A percentile compares a stretch with the other conserved stretches of the same genome.
These are phyloP conservation scores for Sclerotinia borealis DNA, from an alignment of 2,329 filamentous ascomycete species.

Conservation along the genomic window DNA sequence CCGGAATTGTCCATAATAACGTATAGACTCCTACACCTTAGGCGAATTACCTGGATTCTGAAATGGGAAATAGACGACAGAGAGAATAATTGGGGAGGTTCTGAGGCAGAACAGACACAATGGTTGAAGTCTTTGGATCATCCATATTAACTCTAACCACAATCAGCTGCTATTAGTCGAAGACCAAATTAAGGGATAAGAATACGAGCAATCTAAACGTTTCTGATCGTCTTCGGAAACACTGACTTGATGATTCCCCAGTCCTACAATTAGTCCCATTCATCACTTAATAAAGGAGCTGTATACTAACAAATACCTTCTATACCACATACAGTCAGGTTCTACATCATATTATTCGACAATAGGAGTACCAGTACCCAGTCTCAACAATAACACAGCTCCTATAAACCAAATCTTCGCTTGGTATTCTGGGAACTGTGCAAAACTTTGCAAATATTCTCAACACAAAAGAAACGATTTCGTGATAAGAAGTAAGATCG, in stretches of 20 bases:
- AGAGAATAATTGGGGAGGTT: slow-evolving; percentile 23
- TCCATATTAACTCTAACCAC: neutral
- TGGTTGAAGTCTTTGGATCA: slow-evolving; percentile 3
- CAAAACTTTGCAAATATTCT: slow-evolving; percentile 10
- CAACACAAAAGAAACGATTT: slow-evolving; percentile 13
- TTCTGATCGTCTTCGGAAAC: slow-evolving; percentile 11
- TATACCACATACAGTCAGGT: neutral
- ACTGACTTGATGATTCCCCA: slow-evolving; percentile 13
- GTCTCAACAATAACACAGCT: slow-evolving; percentile 16
- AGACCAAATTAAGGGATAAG: neutral
- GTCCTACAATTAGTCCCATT: slow-evolving; percentile 14
- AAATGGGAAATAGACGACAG: slow-evolving; percentile 19
- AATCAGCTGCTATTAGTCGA: neutral
- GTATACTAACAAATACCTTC: neutral
- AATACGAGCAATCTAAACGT: neutral
- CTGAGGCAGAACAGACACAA: slow-evolving; percentile 17
- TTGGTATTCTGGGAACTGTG: slow-evolving; percentile 1
- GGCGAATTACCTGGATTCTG: slow-evolving; percentile 16
- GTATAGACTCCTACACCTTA: slow-evolving; percentile 19
- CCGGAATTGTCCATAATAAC: slow-evolving; percentile 18
- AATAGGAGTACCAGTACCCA: neutral
- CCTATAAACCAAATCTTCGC: slow-evolving; percentile 16
- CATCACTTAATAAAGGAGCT: neutral
- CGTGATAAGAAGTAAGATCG: slow-evolving; percentile 13
- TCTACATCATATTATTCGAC: neutral